Conservation (phyloP, 192 early-diverging fungal genomes). For the Entrophospora sp. region DNA sequence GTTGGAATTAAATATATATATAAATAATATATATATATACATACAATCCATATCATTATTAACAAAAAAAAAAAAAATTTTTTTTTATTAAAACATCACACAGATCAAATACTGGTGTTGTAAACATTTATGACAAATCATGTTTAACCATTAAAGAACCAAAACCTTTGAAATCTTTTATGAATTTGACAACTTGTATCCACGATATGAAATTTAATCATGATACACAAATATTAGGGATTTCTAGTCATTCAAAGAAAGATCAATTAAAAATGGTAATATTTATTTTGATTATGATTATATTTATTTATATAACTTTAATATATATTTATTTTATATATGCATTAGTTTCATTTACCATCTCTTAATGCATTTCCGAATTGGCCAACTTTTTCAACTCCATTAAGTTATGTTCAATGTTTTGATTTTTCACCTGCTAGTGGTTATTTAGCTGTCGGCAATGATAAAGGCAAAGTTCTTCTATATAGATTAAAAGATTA, state of each 20-base stretch:
- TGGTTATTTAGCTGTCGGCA: conserved; percentile 84
- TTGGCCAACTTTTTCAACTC: conserved; percentile 85
- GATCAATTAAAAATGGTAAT: conserved; percentile 63
- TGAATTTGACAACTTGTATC: conserved; percentile 82
- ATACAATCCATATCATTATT: background rate
- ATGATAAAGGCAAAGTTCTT: conserved; percentile 81
- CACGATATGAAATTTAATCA: conserved; percentile 72
- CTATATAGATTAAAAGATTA: conserved; percentile 74
- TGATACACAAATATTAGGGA: conserved; percentile 73
- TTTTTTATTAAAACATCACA: too few relatives aligned
- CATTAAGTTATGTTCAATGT: conserved; percentile 69
- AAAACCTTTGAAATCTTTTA: conserved; percentile 63
- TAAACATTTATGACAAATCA: conserved; percentile 76
- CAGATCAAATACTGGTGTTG: conserved; percentile 76
- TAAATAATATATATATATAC: background rate
- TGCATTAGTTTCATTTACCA: conserved; percentile 58
- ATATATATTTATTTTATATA: background rate
- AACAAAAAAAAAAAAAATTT: too few relatives aligned
- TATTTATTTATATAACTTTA: background rate
- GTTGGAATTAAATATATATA: background rate
- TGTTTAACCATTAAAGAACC: conserved; percentile 45
- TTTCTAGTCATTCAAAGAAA: conserved; percentile 63
- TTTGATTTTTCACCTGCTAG: conserved; percentile 87
- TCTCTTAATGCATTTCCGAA: conserved; percentile 77
- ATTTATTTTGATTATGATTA: background rate